Percentiles rank a stretch among this genome's conserved stretches.
Conservation (phyloP, 225 moss, liverwort and hornwort genomes). For the Takakia lepidozioides region DNA sequence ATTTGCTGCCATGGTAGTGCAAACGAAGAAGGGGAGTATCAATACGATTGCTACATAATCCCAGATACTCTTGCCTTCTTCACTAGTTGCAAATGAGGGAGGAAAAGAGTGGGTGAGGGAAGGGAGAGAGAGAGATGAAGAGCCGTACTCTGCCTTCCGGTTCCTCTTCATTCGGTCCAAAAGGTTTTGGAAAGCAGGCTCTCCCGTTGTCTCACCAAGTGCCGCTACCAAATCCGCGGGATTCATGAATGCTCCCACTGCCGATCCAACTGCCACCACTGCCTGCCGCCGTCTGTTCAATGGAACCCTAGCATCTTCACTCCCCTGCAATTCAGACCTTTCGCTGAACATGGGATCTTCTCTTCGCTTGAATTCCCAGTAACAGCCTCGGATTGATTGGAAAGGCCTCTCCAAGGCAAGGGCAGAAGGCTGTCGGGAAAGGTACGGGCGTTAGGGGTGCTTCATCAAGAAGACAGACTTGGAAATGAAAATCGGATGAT, state of each 20-base stretch:
- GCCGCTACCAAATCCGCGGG: conserved; percentile 97
- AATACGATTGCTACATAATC: background rate
- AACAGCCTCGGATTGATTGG: no score
- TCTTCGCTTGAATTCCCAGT: no score
- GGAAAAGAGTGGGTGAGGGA: no score
- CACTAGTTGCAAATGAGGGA: background rate
- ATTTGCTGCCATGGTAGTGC: conserved; percentile 40
- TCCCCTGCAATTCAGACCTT: no score
- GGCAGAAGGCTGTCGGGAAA: no score
- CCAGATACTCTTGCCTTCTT: background rate
- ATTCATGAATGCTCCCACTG: conserved; percentile 75
- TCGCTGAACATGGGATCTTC: no score
- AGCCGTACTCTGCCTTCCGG: conserved; percentile 54
- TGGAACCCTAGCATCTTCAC: no score
- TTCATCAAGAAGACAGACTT: no score
- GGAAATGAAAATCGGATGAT: no score
- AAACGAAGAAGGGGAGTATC: conserved; percentile 2
- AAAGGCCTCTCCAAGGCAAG: no score
- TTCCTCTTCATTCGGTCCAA: conserved; percentile 63
- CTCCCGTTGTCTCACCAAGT: conserved; percentile 87
- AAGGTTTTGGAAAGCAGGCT: conserved; percentile 62
- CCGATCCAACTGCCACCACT: conserved; percentile 78
- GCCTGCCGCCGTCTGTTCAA: conserved; percentile 83
- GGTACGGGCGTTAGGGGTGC: no score
- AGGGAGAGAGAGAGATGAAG: no score